Evolutionary conservation across 495 filamentous ascomycete genomes (phyloP).

Genomic region (Penicillium steckii): DNA sequence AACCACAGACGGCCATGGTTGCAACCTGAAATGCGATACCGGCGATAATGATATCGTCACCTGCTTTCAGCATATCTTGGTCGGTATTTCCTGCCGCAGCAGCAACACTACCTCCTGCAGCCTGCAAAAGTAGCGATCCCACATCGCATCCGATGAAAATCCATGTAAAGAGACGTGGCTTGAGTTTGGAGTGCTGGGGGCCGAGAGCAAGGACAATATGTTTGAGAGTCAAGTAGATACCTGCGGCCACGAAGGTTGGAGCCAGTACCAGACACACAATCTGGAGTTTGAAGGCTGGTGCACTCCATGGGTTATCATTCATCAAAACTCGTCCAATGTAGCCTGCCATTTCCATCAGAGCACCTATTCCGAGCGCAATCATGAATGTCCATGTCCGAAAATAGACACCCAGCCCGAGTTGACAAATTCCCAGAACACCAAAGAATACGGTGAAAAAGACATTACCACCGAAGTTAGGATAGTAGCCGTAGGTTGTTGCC

Average conservation of each 20-base stretch:
- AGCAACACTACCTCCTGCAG: constrained; percentile 62
- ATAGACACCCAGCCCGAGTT: constrained; percentile 51
- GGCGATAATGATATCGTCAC: constrained; percentile 66
- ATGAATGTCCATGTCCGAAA: constrained; percentile 63
- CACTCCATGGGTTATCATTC: constrained; percentile 59
- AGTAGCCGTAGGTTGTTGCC: constrained; percentile 65
- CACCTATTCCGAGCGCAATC: constrained; percentile 49
- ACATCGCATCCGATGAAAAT: constrained; percentile 68
- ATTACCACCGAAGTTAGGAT: constrained; percentile 61
- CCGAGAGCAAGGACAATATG: constrained; percentile 58
- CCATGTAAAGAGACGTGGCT: constrained; percentile 61
- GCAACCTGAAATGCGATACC: constrained; percentile 70
- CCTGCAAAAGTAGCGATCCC: constrained; percentile 62
- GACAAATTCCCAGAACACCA: constrained; percentile 44
- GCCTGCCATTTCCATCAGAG: constrained; percentile 48
- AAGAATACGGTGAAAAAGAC: constrained; percentile 59
- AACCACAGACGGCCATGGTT: constrained; percentile 59
- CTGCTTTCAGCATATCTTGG: constrained; percentile 25
- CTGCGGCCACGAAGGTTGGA: constrained; percentile 63
- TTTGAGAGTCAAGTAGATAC: constrained; percentile 68
- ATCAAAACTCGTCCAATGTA: constrained; percentile 62
- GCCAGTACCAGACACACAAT: constrained; percentile 66
- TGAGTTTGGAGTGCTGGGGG: constrained; percentile 52
- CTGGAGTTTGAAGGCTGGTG: constrained; percentile 60
- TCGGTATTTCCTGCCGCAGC: constrained; percentile 27